Percentiles rank a stretch among this genome's conserved stretches.
Evolutionary conservation across 2,329 filamentous ascomycete species (phyloP).

Genomic region (Colletotrichum somersetense): DNA sequence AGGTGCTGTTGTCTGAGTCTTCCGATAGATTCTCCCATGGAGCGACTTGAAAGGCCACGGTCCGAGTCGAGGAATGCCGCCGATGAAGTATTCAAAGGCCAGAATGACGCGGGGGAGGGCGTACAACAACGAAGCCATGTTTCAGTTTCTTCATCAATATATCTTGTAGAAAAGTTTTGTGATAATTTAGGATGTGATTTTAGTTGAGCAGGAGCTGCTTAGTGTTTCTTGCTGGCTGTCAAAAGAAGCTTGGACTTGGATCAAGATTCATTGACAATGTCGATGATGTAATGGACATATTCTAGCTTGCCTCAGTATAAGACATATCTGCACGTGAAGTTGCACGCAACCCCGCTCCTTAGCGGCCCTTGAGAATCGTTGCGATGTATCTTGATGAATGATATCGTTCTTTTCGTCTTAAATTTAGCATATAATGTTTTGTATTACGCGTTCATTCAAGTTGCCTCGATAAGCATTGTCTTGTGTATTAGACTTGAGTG

Average conservation of each 20-base stretch:
- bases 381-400: neutral
- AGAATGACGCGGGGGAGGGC: constrained; percentile 12
- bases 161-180: no score
- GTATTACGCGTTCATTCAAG: no score
- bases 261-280: neutral
- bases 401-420: neutral
- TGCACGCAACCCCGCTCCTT: neutral
- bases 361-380: neutral
- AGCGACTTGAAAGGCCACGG: constrained; percentile 30
- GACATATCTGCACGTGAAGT: constrained; percentile 3
- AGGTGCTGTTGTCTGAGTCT: constrained; percentile 28
- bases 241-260: no score
- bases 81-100: constrained; percentile 24
- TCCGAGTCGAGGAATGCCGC: constrained; percentile 25
- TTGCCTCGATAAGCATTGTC: no score
- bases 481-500: no score
- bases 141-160: neutral
- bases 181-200: no score
- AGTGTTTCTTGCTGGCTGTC: no score
- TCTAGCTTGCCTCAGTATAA: neutral
- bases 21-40: constrained; percentile 30
- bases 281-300: constrained; percentile 6
- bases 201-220: no score
- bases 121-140: constrained; percentile 4
- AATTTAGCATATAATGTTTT: neutral